phyloP scores from a whole-genome alignment of 345 rosid genomes.

The Brassica juncea region DNA sequence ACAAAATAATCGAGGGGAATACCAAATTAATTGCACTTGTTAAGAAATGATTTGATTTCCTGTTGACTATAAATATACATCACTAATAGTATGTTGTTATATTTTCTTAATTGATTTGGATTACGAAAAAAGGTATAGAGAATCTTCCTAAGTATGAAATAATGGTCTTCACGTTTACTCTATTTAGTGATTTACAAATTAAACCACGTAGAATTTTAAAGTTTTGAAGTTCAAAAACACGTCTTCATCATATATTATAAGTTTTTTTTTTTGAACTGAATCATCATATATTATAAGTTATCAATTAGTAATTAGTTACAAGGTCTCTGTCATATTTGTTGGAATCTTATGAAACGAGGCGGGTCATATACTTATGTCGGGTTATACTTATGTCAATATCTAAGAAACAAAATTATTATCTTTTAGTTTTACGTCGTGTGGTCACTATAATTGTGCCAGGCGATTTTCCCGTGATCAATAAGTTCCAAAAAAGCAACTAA shows the following conservation, averaged over 20 bases:
- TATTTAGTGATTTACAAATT: background rate
- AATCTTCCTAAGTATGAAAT: background rate
- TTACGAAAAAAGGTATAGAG: background rate
- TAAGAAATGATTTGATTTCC: constrained; percentile 8
- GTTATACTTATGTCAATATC: constrained; percentile 28
- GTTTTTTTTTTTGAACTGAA: too few relatives aligned
- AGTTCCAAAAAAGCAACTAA: background rate
- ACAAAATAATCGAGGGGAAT: background rate
- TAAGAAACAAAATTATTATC: constrained; percentile 29
- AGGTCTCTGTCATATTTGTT: constrained; percentile 36
- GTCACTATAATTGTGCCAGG: constrained; percentile 38
- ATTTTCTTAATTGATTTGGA: background rate
- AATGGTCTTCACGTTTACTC: background rate
- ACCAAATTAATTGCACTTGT: constrained; percentile 20
- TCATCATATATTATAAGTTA: background rate
- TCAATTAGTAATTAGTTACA: constrained; percentile 7
- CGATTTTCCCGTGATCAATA: constrained; percentile 22
- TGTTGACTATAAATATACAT: background rate
- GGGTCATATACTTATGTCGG: constrained; percentile 25
- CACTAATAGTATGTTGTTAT: background rate
- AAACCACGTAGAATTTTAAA: constrained; percentile 2
- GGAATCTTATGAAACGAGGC: constrained; percentile 35
- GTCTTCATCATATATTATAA: background rate
- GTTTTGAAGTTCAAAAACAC: background rate
- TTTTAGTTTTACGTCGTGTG: constrained; percentile 32